Percentiles rank a stretch among this genome's conserved stretches.
Evolutionary conservation across 805 yeast species (phyloP).

Genomic region (Zygotorulaspora florentina): DNA sequence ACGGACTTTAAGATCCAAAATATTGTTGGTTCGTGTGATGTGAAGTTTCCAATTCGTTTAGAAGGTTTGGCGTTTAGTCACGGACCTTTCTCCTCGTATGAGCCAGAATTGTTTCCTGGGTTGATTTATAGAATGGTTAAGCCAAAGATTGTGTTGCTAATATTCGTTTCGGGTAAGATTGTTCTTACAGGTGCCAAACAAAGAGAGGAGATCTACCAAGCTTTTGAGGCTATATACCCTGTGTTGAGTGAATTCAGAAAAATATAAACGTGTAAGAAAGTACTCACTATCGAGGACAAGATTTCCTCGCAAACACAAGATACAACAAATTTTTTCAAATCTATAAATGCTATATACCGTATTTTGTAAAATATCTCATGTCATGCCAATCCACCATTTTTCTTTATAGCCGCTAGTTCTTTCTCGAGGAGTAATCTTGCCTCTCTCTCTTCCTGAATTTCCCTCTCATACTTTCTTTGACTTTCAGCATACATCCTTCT

Average conservation of each 20-base stretch:
- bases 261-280: constrained; percentile 27
- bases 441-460: constrained; percentile 52
- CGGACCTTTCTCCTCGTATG: constrained; percentile 98
- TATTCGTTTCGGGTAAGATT: constrained; percentile 95
- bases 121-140: constrained; percentile 98
- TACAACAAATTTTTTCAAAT: not conserved
- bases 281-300: not conserved
- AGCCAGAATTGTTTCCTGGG: constrained; percentile 97
- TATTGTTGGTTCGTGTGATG: constrained; percentile 98
- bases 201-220: constrained; percentile 96
- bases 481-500: constrained; percentile 59
- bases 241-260: constrained; percentile 97
- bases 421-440: constrained; percentile 45
- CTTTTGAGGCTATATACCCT: constrained; percentile 97
- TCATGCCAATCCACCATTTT: constrained; percentile 1
- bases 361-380: constrained; percentile 4
- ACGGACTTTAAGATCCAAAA: constrained; percentile 97
- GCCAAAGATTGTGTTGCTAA: constrained; percentile 92
- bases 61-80: constrained; percentile 98
- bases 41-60: constrained; percentile 92
- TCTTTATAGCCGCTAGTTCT: constrained; percentile 32
- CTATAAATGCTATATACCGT: constrained; percentile 2
- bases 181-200: constrained; percentile 98
- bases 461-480: constrained; percentile 57
- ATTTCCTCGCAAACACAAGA: constrained; percentile 1